Evolutionary conservation across 2,329 filamentous ascomycete genomes (phyloP).

Genomic region (Escovopsis sp.): DNA sequence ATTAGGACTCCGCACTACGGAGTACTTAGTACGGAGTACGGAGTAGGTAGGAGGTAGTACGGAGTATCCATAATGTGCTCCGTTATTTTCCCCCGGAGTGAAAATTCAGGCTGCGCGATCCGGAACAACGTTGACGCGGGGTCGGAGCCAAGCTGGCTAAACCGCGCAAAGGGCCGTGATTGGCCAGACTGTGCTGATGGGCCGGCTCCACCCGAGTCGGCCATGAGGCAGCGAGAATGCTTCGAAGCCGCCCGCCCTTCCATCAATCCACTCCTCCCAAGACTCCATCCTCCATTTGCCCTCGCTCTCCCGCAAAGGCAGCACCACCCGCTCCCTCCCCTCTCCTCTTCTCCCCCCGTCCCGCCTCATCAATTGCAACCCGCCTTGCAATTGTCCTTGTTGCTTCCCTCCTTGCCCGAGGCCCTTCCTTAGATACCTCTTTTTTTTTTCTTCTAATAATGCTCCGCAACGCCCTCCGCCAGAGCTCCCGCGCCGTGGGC

Average conservation of each 20-base stretch:
- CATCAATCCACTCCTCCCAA: slow-evolving; percentile 26
- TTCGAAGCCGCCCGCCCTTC: slow-evolving; percentile 18
- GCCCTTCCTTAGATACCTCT: slow-evolving; percentile 33
- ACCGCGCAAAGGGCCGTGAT: slow-evolving; percentile 20
- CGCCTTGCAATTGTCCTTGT: slow-evolving; percentile 40
- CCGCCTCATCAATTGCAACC: slow-evolving; percentile 34
- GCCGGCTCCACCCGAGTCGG: slow-evolving; percentile 18
- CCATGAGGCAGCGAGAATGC: too few relatives aligned
- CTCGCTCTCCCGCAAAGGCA: slow-evolving; percentile 31
- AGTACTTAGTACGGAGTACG: too few relatives aligned
- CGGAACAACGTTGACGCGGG: slow-evolving; percentile 24
- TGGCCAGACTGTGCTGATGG: slow-evolving; percentile 16
- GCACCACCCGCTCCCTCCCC: slow-evolving; percentile 42
- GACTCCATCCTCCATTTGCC: slow-evolving; percentile 28
- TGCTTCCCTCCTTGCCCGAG: slow-evolving; percentile 33
- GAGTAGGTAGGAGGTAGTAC: too few relatives aligned
- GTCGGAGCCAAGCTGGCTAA: slow-evolving; percentile 26
- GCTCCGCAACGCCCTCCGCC: slow-evolving; percentile 97
- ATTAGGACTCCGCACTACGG: too few relatives aligned
- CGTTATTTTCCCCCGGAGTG: too few relatives aligned
- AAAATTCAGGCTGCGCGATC: slow-evolving; percentile 5
- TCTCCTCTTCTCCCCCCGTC: slow-evolving; percentile 19
- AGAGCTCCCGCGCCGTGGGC: slow-evolving; percentile 89
- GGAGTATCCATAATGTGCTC: too few relatives aligned
- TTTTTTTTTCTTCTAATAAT: slow-evolving; percentile 37